Conservation (phyloP, 2,329 filamentous ascomycete species). For the Aaosphaeria pasadenensis region DNA sequence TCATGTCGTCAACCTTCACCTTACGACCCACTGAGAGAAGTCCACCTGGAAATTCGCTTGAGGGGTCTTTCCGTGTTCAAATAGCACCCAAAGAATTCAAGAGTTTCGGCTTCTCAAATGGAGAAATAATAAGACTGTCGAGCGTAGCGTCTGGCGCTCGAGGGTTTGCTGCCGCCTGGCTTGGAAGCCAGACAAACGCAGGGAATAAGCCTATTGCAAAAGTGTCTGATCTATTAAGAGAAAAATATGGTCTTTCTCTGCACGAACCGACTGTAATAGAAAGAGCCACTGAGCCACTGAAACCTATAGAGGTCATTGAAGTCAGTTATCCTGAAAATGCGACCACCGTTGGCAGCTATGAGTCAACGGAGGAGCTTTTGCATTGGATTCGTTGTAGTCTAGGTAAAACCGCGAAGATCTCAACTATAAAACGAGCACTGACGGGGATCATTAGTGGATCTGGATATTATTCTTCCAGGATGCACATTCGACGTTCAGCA, state of each 20-base stretch:
- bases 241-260: slow-evolving; percentile 68
- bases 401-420: slow-evolving; percentile 14
- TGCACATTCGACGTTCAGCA: slow-evolving; percentile 63
- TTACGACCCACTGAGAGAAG: slow-evolving; percentile 53
- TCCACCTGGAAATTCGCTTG: slow-evolving; percentile 46
- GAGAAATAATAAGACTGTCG: slow-evolving; percentile 55
- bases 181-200: slow-evolving; percentile 46
- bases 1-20: slow-evolving; percentile 38
- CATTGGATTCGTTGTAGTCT: slow-evolving; percentile 29
- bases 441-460: slow-evolving; percentile 46
- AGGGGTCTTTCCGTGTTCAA: slow-evolving; percentile 59
- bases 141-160: slow-evolving; percentile 40
- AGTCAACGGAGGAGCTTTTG: slow-evolving; percentile 24
- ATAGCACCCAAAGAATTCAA: slow-evolving; percentile 56
- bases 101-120: slow-evolving; percentile 53
- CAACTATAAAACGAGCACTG: neutral
- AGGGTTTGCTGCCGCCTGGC: slow-evolving; percentile 63
- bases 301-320: slow-evolving; percentile 26
- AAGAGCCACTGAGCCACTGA: slow-evolving; percentile 42
- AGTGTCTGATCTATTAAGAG: slow-evolving; percentile 71
- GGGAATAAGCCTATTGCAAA: slow-evolving; percentile 45
- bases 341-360: slow-evolving; percentile 16
- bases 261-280: slow-evolving; percentile 54
- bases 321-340: slow-evolving; percentile 17
- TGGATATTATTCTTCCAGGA: slow-evolving; percentile 68